Percentiles rank a stretch among this genome's conserved stretches.
These are phyloP conservation scores for Ogataea wickerhamii DNA, from an alignment of 805 yeast genomes.

Conservation along the genomic window DNA sequence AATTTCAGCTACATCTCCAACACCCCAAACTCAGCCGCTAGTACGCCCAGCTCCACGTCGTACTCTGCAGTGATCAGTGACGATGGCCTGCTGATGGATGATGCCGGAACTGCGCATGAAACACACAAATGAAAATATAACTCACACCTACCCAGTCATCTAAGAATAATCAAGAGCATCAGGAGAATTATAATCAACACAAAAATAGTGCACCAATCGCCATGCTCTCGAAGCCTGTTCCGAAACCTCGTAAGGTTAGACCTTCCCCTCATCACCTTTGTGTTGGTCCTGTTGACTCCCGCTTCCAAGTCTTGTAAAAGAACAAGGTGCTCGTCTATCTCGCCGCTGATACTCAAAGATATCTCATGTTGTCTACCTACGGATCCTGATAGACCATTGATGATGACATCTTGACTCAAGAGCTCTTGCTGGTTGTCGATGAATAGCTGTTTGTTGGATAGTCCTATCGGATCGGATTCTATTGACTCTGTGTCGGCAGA, in stretches of 20 bases:
- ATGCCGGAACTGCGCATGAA: too few relatives aligned
- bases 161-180: constrained; percentile 39
- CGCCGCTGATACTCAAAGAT: constrained; percentile 45
- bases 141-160: too few relatives aligned
- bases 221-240: constrained; percentile 42
- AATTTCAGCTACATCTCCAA: constrained; percentile 20
- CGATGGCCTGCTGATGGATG: too few relatives aligned
- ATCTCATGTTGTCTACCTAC: constrained; percentile 43
- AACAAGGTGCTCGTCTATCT: constrained; percentile 46
- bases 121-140: too few relatives aligned
- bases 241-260: constrained; percentile 38
- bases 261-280: constrained; percentile 39
- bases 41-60: constrained; percentile 14
- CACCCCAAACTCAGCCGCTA: constrained; percentile 21
- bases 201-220: constrained; percentile 47
- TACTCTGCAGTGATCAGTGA: constrained; percentile 10
- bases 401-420: constrained; percentile 42
- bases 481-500: constrained; percentile 3
- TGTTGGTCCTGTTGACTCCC: constrained; percentile 41
- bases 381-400: constrained; percentile 39
- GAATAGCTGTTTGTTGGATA: constrained; percentile 31
- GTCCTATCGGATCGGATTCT: constrained; percentile 11
- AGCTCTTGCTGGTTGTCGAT: constrained; percentile 44
- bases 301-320: constrained; percentile 48
- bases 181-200: constrained; percentile 42